These are phyloP conservation scores for Boehmeria nivea DNA, from an alignment of 306 rosid species.

Conservation along the genomic window DNA sequence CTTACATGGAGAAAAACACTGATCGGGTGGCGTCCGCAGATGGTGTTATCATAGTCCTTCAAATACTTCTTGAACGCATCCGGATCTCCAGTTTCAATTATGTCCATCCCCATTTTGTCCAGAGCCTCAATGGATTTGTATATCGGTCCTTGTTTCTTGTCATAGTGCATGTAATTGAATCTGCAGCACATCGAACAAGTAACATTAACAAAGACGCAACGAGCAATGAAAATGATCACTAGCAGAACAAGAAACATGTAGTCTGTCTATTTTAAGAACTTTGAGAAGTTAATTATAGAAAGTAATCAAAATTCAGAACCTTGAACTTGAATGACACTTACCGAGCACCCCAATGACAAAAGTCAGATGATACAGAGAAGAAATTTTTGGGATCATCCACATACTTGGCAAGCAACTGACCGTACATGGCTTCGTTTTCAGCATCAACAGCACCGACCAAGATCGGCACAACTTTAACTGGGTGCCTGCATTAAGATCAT, in stretches of 20 bases:
- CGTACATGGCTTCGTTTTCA: constrained; percentile 75
- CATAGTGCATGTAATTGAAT: constrained; percentile 66
- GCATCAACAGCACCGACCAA: constrained; percentile 79
- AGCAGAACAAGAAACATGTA: background rate
- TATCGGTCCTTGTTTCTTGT: constrained; percentile 87
- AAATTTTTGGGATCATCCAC: constrained; percentile 76
- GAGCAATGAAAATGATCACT: background rate
- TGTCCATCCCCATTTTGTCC: constrained; percentile 95
- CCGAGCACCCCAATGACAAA: constrained; percentile 99
- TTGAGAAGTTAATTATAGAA: no score
- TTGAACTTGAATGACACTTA: constrained; percentile 34
- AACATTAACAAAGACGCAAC: constrained; percentile 10
- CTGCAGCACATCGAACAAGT: constrained; percentile 35
- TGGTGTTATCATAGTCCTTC: constrained; percentile 72
- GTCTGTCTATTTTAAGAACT: no score
- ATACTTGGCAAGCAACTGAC: constrained; percentile 73
- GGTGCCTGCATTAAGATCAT: constrained; percentile 48
- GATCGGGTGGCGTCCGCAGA: constrained; percentile 96
- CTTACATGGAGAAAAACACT: constrained; percentile 97
- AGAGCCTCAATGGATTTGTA: constrained; percentile 89
- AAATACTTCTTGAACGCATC: constrained; percentile 81
- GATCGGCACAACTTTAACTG: constrained; percentile 83
- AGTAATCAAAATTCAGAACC: no score
- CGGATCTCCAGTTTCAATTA: constrained; percentile 90
- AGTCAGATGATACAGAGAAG: constrained; percentile 84